Conservation (phyloP, 2,329 filamentous ascomycete species). For the Phoma sp. region DNA sequence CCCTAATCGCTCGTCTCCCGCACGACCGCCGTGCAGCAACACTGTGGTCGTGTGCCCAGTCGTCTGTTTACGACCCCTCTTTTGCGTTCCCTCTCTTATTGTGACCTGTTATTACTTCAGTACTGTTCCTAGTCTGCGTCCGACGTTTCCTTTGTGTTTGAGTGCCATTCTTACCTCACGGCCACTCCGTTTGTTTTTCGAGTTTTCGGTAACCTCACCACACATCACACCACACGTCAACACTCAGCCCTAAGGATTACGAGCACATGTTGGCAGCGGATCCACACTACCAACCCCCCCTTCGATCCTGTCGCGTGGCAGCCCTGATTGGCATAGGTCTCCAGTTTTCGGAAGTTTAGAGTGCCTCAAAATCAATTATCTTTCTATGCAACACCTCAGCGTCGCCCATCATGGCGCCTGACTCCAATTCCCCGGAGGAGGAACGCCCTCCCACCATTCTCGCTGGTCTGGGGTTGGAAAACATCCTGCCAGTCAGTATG, state of each 20-base stretch:
- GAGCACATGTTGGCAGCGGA: slow-evolving; percentile 10
- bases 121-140: slow-evolving; percentile 7
- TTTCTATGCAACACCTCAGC: slow-evolving; percentile 6
- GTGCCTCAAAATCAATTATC: background rate
- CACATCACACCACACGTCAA: slow-evolving; percentile 17
- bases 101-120: slow-evolving; percentile 6
- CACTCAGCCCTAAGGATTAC: slow-evolving; percentile 15
- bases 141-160: slow-evolving; percentile 20
- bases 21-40: slow-evolving; percentile 14
- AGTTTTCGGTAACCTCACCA: slow-evolving; percentile 5
- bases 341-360: background rate
- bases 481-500: slow-evolving; percentile 38
- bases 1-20: slow-evolving; percentile 14
- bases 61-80: slow-evolving; percentile 16
- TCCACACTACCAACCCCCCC: slow-evolving; percentile 16
- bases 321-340: slow-evolving; percentile 10
- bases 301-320: slow-evolving; percentile 14
- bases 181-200: slow-evolving; percentile 11
- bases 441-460: slow-evolving; percentile 29
- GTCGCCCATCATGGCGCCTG: slow-evolving; percentile 19
- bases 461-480: slow-evolving; percentile 36
- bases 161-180: slow-evolving; percentile 12
- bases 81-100: slow-evolving; percentile 2
- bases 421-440: slow-evolving; percentile 20
- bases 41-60: slow-evolving; percentile 9